Conservation (phyloP, 2,329 filamentous ascomycete genomes). For the Fusarium sp. region DNA sequence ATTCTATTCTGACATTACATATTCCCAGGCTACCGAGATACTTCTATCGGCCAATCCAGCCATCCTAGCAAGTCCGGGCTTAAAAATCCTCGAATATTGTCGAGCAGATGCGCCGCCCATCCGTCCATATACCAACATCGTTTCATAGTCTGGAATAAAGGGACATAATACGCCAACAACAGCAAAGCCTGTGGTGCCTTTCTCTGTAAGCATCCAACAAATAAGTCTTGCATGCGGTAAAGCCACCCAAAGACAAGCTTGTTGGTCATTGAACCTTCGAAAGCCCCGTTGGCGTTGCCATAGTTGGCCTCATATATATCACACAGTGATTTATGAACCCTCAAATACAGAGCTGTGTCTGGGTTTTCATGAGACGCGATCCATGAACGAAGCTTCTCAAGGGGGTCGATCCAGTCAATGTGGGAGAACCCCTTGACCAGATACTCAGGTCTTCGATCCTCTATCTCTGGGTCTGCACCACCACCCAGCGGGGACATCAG, state of each 20-base stretch:
- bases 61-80: constrained; percentile 37
- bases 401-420: constrained; percentile 44
- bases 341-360: constrained; percentile 47
- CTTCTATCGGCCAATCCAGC: constrained; percentile 48
- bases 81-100: constrained; percentile 43
- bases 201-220: constrained; percentile 47
- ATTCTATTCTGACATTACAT: constrained; percentile 22
- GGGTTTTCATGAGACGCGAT: constrained; percentile 45
- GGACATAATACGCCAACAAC: constrained; percentile 48
- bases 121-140: constrained; percentile 45
- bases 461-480: constrained; percentile 16
- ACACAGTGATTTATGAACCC: constrained; percentile 41
- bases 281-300: constrained; percentile 37
- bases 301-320: constrained; percentile 51
- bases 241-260: constrained; percentile 50
- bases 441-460: constrained; percentile 45
- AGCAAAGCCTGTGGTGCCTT: constrained; percentile 50
- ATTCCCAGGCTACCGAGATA: constrained; percentile 27
- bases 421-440: constrained; percentile 40
- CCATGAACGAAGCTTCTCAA: constrained; percentile 45
- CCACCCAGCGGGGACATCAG: constrained; percentile 47
- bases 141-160: constrained; percentile 43
- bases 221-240: constrained; percentile 50
- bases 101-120: constrained; percentile 46
- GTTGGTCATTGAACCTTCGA: constrained; percentile 37